A percentile compares a stretch with the other conserved stretches of the same genome.
phyloP scores from a whole-genome alignment of 2,329 filamentous ascomycete species.

The Dryadomyces quercivorus region DNA sequence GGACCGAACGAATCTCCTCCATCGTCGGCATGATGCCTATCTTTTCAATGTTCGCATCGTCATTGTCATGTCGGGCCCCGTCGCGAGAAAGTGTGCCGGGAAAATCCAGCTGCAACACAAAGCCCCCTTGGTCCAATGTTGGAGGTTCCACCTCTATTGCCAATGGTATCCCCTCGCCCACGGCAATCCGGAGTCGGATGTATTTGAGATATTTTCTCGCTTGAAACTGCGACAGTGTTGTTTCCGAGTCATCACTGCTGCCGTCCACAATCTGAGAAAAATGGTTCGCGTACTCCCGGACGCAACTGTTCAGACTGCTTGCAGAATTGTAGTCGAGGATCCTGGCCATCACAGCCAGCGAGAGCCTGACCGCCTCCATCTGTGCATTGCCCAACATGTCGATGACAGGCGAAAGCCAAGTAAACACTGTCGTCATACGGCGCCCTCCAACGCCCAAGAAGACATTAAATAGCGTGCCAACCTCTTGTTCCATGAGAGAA shows the following conservation, averaged over 20 bases:
- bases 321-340: neutral
- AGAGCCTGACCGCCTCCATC: neutral
- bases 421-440: neutral
- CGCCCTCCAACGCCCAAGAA: neutral
- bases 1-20: slow-evolving; percentile 32
- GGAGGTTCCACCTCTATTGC: neutral
- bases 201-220: neutral
- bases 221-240: neutral
- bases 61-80: slow-evolving; percentile 65
- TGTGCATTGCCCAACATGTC: neutral
- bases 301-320: neutral
- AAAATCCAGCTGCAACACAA: neutral
- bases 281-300: neutral
- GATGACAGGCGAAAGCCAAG: neutral
- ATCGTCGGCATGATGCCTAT: slow-evolving; percentile 54
- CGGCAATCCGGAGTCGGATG: neutral
- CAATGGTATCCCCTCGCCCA: neutral
- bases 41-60: slow-evolving; percentile 46
- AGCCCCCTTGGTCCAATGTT: too few relatives aligned
- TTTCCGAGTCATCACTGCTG: neutral
- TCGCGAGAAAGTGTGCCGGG: slow-evolving; percentile 5
- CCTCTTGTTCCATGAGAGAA: neutral
- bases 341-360: neutral
- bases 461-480: neutral
- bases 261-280: neutral